Percentiles rank a stretch among this genome's conserved stretches.
Evolutionary conservation across 192 early-diverging fungal genomes (phyloP).

Genomic region (Coemansia sp.): DNA sequence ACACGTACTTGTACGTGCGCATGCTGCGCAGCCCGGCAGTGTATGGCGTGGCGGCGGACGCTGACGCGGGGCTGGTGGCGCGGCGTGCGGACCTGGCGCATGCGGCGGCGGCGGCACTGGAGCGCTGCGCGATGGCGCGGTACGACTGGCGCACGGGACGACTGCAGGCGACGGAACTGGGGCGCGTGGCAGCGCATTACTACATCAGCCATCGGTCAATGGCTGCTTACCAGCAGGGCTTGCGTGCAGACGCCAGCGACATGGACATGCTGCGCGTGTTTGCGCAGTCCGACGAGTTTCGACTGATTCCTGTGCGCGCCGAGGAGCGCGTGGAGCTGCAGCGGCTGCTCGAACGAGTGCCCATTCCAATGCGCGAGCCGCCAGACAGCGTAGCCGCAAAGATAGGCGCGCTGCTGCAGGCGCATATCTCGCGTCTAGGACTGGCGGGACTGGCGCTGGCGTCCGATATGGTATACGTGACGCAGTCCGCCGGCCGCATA

Average conservation of each 20-base stretch:
- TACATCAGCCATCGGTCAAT: conserved; percentile 92
- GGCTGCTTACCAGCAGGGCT: conserved; percentile 89
- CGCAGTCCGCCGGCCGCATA: conserved; percentile 91
- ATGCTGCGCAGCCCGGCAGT: conserved; percentile 90
- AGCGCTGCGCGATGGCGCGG: conserved; percentile 90
- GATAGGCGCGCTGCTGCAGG: conserved; percentile 90
- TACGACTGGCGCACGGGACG: conserved; percentile 92
- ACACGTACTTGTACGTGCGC: conserved; percentile 93
- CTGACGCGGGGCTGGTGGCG: conserved; percentile 75
- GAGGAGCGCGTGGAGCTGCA: conserved; percentile 91
- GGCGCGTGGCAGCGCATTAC: conserved; percentile 95
- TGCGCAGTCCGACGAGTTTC: conserved; percentile 89
- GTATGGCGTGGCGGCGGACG: conserved; percentile 75
- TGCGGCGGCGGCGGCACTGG: conserved; percentile 79
- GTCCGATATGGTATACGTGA: conserved; percentile 98
- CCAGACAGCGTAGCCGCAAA: conserved; percentile 91
- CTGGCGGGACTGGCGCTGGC: conserved; percentile 93
- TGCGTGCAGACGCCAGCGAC: conserved; percentile 86
- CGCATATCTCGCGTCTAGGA: conserved; percentile 92
- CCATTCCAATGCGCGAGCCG: conserved; percentile 89
- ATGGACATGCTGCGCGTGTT: conserved; percentile 91
- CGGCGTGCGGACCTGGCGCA: conserved; percentile 90
- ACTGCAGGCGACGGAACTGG: conserved; percentile 87
- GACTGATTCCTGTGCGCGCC: conserved; percentile 88
- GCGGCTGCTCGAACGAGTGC: conserved; percentile 88